Conservation (phyloP, 129 eudicot species). For the Helianthus tuberosus region DNA sequence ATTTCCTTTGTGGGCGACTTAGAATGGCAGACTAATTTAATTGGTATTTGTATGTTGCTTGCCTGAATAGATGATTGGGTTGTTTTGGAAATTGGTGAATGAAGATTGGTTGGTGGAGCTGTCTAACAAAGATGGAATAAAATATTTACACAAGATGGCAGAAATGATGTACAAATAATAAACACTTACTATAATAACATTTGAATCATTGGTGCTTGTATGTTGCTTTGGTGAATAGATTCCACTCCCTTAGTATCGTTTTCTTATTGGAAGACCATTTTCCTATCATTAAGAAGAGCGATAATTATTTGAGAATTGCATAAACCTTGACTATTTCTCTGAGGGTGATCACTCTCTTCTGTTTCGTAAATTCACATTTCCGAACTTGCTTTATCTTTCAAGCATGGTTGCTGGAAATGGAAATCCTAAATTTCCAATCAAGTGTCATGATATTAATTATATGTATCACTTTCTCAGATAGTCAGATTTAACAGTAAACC, state of each 20-base stretch:
- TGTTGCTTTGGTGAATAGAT: not conserved
- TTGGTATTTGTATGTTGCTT: constrained; percentile 15
- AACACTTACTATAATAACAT: not conserved
- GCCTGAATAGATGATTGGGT: not conserved
- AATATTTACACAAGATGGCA: not conserved
- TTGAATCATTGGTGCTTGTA: no score
- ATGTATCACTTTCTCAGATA: not conserved
- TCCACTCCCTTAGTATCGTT: constrained; percentile 3
- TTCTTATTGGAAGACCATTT: not conserved
- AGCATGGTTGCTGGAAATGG: constrained; percentile 16
- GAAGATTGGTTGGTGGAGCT: not conserved
- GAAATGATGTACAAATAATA: not conserved
- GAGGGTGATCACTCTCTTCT: not conserved
- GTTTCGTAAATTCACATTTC: constrained; percentile 15
- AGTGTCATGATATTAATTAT: not conserved
- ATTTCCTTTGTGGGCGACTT: not conserved
- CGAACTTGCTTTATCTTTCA: not conserved
- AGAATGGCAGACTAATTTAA: not conserved
- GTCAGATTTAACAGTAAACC: not conserved
- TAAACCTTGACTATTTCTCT: constrained; percentile 10
- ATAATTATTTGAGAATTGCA: not conserved
- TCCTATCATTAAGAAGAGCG: not conserved
- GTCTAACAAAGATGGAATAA: constrained; percentile 3
- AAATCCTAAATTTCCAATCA: not conserved
- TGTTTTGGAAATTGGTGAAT: constrained; percentile 11